Base-by-base conservation (phyloP, 2,329 filamentous ascomycete genomes). In the Phialophora expanda region DNA sequence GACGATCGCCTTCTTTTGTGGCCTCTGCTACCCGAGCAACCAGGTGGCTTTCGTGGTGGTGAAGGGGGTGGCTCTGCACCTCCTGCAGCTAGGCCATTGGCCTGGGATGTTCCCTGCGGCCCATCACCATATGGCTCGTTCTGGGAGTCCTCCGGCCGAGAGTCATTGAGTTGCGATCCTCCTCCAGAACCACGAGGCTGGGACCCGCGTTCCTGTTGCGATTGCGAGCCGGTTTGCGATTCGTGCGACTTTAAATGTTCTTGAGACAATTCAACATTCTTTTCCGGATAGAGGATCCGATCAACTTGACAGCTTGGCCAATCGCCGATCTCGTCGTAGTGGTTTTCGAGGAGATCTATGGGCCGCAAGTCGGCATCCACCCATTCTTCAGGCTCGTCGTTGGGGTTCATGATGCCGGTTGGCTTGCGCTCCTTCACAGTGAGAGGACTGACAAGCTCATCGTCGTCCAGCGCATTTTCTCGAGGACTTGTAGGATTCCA, bases 401-500 rank as follows among this genome's bases (percentile, higher is more conserved):
- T 3, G 38, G 11, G 38, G 38, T 44, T 44, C 17, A 44, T 44
- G 12, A 67, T 30, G 12, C 65, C 65, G 20, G 32, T 53, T 2
- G 34, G 44, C 14, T 53, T 26, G 8, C 28, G 20, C 26, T 61
- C 24, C 32, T 61, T 44, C 38, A 44, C 38, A 44, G 38, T 44
- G 38, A n/a, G 8, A 20, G 58, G 58, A 20, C 58, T 61, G 46
- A 38, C 17, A 7, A 17, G 1, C 1, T 41, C 11, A 1, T 50
- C 26, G 6, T 38, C 44, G 32, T 67, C 65, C 7, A 67, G 44
- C 17, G 61, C 44, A 9, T 54, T 44, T 7, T 38, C 14, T 14
- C 61, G 54, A 8, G 61, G 56, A n/a, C 11, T 46, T n/a, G 65
- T 51, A 28, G 24, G 61, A 62, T 64, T 67, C 56, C 58, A 67